phyloP scores from a whole-genome alignment of 2,329 filamentous ascomycete species.

The Phoma sp. region DNA sequence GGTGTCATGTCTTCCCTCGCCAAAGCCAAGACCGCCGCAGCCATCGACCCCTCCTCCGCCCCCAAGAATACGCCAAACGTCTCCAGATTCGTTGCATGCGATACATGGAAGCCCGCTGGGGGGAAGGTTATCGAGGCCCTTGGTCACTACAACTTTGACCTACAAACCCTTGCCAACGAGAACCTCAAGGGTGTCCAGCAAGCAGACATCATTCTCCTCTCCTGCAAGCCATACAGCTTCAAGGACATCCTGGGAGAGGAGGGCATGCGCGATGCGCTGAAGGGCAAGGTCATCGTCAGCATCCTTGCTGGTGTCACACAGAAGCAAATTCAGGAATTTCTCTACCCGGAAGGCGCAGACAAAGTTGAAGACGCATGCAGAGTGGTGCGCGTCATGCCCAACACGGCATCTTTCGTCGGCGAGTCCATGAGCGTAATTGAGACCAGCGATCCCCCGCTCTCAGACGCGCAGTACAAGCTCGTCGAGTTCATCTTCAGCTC shows the following conservation, averaged over 20 bases:
- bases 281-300: constrained; percentile 80
- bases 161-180: constrained; percentile 73
- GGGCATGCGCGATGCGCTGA: constrained; percentile 74
- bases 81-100: constrained; percentile 80
- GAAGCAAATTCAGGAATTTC: constrained; percentile 68
- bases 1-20: constrained; percentile 77
- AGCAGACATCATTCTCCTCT: constrained; percentile 76
- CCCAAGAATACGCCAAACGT: constrained; percentile 57
- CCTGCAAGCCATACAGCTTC: constrained; percentile 81
- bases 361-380: constrained; percentile 59
- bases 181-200: constrained; percentile 72
- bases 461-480: constrained; percentile 60
- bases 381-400: constrained; percentile 82
- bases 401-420: constrained; percentile 78
- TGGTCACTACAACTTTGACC: constrained; percentile 64
- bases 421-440: constrained; percentile 83
- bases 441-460: constrained; percentile 64
- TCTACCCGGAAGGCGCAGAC: constrained; percentile 61
- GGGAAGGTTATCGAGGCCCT: constrained; percentile 72
- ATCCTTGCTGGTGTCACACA: constrained; percentile 80
- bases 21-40: constrained; percentile 44
- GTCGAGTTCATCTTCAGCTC: constrained; percentile 79
- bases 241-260: constrained; percentile 69
- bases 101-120: constrained; percentile 72
- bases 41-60: constrained; percentile 50